phyloP scores from a whole-genome alignment of 2,329 filamentous ascomycete species.

The Clarireedia sp. region DNA sequence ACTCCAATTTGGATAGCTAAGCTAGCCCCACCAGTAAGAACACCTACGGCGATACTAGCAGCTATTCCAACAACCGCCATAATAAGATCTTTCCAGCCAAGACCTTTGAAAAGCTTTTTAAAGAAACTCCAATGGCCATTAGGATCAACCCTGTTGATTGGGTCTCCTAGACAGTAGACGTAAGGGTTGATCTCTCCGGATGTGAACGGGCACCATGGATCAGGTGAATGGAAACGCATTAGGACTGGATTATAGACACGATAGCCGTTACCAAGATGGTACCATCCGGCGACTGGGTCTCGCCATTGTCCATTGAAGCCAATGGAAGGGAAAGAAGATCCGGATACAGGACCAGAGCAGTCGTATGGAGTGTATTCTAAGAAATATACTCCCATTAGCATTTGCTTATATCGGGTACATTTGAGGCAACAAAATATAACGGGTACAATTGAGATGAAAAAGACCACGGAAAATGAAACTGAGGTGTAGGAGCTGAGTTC shows the following conservation, averaged over 20 bases:
- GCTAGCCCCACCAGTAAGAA: constrained; percentile 2
- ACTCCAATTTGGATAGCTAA: constrained; percentile 5
- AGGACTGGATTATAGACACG: constrained; percentile 2
- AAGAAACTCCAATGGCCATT: constrained; percentile 4
- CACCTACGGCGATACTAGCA: background rate
- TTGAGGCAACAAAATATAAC: no score
- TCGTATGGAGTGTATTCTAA: constrained; percentile 2
- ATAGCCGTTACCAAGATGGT: constrained; percentile 5
- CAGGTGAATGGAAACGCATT: background rate
- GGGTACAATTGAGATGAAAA: no score
- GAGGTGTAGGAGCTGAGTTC: no score
- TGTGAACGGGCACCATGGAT: constrained; percentile 1
- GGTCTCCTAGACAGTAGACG: constrained; percentile 3
- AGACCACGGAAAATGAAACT: no score
- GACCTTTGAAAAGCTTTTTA: background rate
- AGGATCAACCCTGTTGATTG: constrained; percentile 4
- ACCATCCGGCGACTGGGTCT: constrained; percentile 7
- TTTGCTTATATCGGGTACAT: no score
- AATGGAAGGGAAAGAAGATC: background rate
- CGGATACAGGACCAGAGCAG: background rate
- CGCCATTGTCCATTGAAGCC: constrained; percentile 6
- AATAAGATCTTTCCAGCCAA: constrained; percentile 2
- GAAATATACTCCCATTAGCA: no score
- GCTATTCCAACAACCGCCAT: constrained; percentile 1
- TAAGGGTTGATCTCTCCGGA: constrained; percentile 9